Conservation (phyloP, 2,329 filamentous ascomycete genomes). For the Calonectria honghensis region DNA sequence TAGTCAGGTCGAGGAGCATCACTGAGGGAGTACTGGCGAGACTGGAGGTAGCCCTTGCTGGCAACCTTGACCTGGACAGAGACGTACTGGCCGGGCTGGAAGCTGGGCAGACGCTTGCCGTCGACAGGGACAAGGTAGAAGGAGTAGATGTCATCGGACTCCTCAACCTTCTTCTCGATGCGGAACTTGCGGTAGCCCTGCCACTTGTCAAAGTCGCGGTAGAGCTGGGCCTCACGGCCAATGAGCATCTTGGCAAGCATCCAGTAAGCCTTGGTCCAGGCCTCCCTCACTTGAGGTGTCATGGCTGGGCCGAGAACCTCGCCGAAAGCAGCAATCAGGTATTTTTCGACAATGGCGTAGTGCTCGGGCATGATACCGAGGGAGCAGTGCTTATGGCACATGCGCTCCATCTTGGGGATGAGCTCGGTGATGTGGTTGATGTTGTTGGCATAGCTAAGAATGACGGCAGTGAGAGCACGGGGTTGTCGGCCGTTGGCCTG, state of each 20-base stretch:
- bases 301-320: constrained; percentile 79
- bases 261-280: constrained; percentile 84
- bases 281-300: constrained; percentile 78
- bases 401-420: constrained; percentile 71
- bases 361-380: constrained; percentile 81
- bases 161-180: constrained; percentile 78
- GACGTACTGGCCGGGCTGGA: constrained; percentile 83
- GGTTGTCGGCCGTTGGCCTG: constrained; percentile 61
- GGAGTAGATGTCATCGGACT: constrained; percentile 81
- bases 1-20: constrained; percentile 77
- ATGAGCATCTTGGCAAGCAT: constrained; percentile 84
- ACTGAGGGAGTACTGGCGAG: constrained; percentile 83
- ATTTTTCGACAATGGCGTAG: constrained; percentile 82
- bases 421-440: constrained; percentile 78
- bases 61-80: constrained; percentile 77
- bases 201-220: constrained; percentile 78
- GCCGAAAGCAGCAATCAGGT: constrained; percentile 80
- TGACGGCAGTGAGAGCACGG: constrained; percentile 62
- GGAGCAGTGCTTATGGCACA: constrained; percentile 84
- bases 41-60: constrained; percentile 75
- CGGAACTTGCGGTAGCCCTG: constrained; percentile 80
- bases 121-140: constrained; percentile 82
- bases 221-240: constrained; percentile 77
- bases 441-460: constrained; percentile 83
- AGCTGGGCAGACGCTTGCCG: constrained; percentile 75